Conservation (phyloP, 1,139 yeast species). For the Debaryomyces subglobosus region DNA sequence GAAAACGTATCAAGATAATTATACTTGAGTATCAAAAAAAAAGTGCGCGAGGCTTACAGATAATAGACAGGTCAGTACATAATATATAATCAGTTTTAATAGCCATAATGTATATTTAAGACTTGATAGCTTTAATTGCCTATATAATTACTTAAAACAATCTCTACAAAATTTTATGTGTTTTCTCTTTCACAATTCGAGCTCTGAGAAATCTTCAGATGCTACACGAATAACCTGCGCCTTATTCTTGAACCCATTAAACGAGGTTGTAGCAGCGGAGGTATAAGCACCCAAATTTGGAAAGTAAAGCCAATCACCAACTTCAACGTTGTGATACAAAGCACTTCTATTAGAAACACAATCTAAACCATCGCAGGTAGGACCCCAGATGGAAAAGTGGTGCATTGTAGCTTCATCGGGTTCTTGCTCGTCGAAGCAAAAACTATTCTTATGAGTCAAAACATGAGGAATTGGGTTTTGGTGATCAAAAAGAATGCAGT, state of each 20-base stretch:
- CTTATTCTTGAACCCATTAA: slow-evolving; percentile 77
- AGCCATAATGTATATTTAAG: background rate
- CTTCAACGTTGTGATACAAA: slow-evolving; percentile 62
- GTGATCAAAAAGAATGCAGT: slow-evolving; percentile 91
- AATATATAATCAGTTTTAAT: background rate
- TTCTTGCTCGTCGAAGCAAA: slow-evolving; percentile 43
- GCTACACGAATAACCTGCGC: slow-evolving; percentile 66
- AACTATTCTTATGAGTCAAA: slow-evolving; percentile 55
- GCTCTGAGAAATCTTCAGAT: slow-evolving; percentile 32
- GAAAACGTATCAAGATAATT: slow-evolving; percentile 4
- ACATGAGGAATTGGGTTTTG: slow-evolving; percentile 76
- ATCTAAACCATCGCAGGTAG: slow-evolving; percentile 96
- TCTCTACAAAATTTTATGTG: background rate
- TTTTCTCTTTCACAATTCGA: background rate
- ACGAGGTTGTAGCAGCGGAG: slow-evolving; percentile 82
- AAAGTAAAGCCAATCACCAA: slow-evolving; percentile 94
- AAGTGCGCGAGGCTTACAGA: slow-evolving; percentile 5
- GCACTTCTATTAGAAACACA: slow-evolving; percentile 61
- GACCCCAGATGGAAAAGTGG: slow-evolving; percentile 89
- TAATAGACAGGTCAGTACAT: background rate
- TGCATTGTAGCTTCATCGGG: slow-evolving; percentile 23
- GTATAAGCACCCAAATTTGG: slow-evolving; percentile 92
- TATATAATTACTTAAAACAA: slow-evolving; percentile 5
- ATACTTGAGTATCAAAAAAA: background rate
- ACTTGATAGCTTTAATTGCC: background rate